These are phyloP conservation scores for Colletotrichum salicis DNA, from an alignment of 2,329 filamentous ascomycete species.

Conservation along the genomic window DNA sequence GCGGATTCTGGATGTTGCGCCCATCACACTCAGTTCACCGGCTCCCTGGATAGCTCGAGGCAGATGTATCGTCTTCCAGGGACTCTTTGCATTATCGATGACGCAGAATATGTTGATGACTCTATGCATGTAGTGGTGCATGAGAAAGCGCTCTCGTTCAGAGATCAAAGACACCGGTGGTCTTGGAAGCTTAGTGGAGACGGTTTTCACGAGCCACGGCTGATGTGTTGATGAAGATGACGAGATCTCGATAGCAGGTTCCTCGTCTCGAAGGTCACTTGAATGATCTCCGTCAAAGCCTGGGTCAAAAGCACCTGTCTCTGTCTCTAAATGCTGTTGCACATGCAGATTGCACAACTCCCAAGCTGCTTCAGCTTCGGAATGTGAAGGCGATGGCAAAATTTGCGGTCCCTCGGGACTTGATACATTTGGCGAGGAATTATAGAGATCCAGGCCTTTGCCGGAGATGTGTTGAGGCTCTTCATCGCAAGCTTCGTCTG, in stretches of 20 bases:
- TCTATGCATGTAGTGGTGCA: conserved; percentile 40
- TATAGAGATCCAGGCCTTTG: no score
- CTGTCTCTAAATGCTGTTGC: background rate
- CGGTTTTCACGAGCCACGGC: background rate
- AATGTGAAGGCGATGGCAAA: background rate
- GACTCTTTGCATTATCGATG: conserved; percentile 41
- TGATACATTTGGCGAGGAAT: background rate
- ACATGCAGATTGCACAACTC: background rate
- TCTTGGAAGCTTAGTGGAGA: background rate
- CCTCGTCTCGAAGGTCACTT: background rate
- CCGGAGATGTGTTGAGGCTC: background rate
- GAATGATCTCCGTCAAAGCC: background rate
- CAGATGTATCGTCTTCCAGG: conserved; percentile 43
- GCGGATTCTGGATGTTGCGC: conserved; percentile 39
- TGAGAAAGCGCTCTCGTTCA: conserved; percentile 39
- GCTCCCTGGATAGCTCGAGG: conserved; percentile 40
- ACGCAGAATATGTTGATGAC: conserved; percentile 42
- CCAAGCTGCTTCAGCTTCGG: background rate
- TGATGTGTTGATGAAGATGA: background rate
- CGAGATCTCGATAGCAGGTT: no score
- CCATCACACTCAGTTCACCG: conserved; percentile 39
- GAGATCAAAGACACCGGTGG: background rate
- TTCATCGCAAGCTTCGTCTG: background rate
- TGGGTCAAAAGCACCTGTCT: background rate
- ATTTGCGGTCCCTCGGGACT: background rate